A percentile compares a stretch with the other conserved stretches of the same genome.
Conservation (phyloP, 106 monocot species). For the Alisma plantagoaquatica region DNA sequence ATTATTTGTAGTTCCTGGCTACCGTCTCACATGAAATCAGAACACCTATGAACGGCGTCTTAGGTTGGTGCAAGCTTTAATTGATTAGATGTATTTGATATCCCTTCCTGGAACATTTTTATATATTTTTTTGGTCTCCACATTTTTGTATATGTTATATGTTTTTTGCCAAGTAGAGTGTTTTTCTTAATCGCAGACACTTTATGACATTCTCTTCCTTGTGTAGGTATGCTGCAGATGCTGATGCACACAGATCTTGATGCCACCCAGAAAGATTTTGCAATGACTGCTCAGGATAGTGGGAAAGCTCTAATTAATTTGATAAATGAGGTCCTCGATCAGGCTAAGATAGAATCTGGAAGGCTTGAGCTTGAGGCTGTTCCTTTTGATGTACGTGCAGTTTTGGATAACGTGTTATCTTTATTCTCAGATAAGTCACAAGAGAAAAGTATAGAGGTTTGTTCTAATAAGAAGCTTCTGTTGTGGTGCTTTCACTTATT, state of each 20-base stretch:
- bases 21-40: conserved; percentile 95
- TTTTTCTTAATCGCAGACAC: not conserved
- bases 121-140: too few species aligned
- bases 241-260: conserved; percentile 79
- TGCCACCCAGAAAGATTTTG: conserved; percentile 78
- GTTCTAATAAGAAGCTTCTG: too few species aligned
- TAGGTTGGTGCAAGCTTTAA: conserved; percentile 72
- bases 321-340: conserved; percentile 91
- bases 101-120: too few species aligned
- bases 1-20: conserved; percentile 68
- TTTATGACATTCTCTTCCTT: conserved; percentile 2
- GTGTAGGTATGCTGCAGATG: conserved; percentile 87
- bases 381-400: conserved; percentile 59
- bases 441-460: conserved; percentile 77
- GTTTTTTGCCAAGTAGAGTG: too few species aligned
- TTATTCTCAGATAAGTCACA: conserved; percentile 77
- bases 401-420: conserved; percentile 71
- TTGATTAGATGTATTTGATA: too few species aligned
- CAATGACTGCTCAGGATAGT: conserved; percentile 78
- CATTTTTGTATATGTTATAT: too few species aligned
- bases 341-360: conserved; percentile 91
- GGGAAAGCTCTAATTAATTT: conserved; percentile 65
- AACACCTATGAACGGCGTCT: conserved; percentile 95
- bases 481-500: too few species aligned
- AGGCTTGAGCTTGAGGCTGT: conserved; percentile 78